Base-by-base conservation (phyloP, 1,139 yeast genomes). In the Taphrina sp. region DNA sequence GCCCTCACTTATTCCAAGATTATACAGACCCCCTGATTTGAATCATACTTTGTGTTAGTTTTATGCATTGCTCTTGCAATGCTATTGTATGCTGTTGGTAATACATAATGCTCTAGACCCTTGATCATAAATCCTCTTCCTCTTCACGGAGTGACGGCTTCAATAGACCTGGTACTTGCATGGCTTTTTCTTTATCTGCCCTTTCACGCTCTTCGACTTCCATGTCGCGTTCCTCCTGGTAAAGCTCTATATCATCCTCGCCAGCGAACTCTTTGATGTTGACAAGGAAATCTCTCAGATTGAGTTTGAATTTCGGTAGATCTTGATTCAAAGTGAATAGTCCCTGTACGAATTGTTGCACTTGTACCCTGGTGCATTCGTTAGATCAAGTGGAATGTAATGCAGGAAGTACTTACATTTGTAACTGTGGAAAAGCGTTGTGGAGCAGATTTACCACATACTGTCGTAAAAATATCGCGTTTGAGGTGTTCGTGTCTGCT, bases 261-360 rank as follows among this genome's bases (percentile, higher is more conserved):
- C 98, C 98, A 61, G 97, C 98, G 67, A 79, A 82, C 71, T 92
- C 95, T 72, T 89, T 89, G 69, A 92, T 86, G 74, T 92, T 97
- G 45, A 94, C 95, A 70, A 94, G 78, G 79, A 94, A 94, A 72
- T 94, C 99, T 72, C 98, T 83, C 65, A 94, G 76, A 2, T 86
- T 83, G 56, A 88, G 88, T 72, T 83, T 83, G 75, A 94, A 92
- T 69, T 82, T 85, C 62, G 72, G 70, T 61, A 83, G 82, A 65
- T 88, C 95, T 60, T 78, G 81, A 68, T 88, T 88, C 59, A 83
- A 82, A 16, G 79, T 71, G 61, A 74, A 71, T 67, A 92, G 75
- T 10, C 89, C 95, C 63, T 79, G 80, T 61, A 92, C 77, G 73
- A 94, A 94, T 63, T 80, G 83, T 51, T 83, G 76, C 59, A 94